phyloP scores from a whole-genome alignment of 108 stramenopile genomes.

The Cyclotella sp. region DNA sequence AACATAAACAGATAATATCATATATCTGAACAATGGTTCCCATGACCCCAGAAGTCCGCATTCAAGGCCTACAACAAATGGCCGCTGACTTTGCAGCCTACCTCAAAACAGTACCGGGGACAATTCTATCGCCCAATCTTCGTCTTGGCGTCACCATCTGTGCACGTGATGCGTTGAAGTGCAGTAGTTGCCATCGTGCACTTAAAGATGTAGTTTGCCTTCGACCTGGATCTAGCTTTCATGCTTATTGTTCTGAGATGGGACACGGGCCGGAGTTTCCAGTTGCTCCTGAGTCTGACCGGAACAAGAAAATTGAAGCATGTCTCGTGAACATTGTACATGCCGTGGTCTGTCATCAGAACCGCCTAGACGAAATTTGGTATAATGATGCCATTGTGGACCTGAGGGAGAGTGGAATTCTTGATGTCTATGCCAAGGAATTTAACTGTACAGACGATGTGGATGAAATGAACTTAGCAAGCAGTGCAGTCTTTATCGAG shows the following conservation, averaged over 20 bases:
- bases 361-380: conserved; percentile 8
- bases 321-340: conserved; percentile 21
- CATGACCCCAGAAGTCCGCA: neutral
- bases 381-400: conserved; percentile 20
- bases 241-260: neutral
- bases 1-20: too few species aligned
- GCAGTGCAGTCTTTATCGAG: conserved; percentile 21
- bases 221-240: conserved; percentile 8
- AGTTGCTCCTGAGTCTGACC: neutral
- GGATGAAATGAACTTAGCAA: conserved; percentile 8
- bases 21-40: neutral
- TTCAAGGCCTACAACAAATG: neutral
- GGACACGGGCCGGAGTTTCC: neutral
- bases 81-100: neutral
- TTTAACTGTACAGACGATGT: neutral
- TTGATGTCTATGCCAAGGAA: neutral
- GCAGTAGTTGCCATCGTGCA: neutral
- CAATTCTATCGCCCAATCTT: neutral
- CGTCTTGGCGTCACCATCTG: conserved; percentile 28
- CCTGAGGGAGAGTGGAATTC: conserved; percentile 6
- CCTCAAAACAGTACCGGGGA: neutral
- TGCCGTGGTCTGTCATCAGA: conserved; percentile 19
- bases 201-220: neutral
- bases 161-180: conserved; percentile 9
- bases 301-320: neutral